Evolutionary conservation across 2,329 filamentous ascomycete species (phyloP), one percentile per base, ranked within the genome.

Genomic region (Chaetothyriales sp.): DNA sequence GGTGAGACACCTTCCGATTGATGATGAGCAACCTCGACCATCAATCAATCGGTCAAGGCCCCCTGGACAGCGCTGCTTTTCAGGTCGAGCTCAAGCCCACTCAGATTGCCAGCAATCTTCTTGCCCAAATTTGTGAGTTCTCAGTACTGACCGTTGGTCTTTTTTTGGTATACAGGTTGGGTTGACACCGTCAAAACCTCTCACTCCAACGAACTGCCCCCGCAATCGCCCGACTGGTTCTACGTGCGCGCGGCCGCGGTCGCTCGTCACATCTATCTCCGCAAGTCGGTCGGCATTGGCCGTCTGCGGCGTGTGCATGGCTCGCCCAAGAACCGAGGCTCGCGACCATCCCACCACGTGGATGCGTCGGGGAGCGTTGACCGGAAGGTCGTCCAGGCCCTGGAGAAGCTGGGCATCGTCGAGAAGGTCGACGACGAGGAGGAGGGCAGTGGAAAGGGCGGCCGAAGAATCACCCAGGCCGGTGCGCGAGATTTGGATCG

Each of bases 111-210:
- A 40, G 10, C n/a, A 44, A n/a, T n/a, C 44, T 3, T 2, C 44
- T 19, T 19, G 19, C 2, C 45, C 19, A 46, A 15, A 46, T 33
- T 43, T 43, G 13, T n/a, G 1, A 37, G 46, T 33, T 9, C 13
- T 28, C 8, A 29, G 20, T 9, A 50, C 58, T 60, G 44, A 58
- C 52, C 47, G 6, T 20, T 20, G 33, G 8, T 40, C 13, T 40
- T 40, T 40, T 40, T 15, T 40, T 10, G 18, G 29, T 28, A 37
- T 45, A 51, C 51, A 94, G 89, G 88, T 79, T 97, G 90, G 90
- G 90, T 95, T 73, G 92, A 98, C 73, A 95, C 90, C 69, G 92
- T 97, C 78, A 98, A 98, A 86, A 95, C 90, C 65, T 90, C 88
- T 68, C 81, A 84, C 71, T 85, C 86, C 72, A 95, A 95, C 77